Base-by-base conservation (phyloP, 441 rosid genomes). In the Pelargonium australe region DNA sequence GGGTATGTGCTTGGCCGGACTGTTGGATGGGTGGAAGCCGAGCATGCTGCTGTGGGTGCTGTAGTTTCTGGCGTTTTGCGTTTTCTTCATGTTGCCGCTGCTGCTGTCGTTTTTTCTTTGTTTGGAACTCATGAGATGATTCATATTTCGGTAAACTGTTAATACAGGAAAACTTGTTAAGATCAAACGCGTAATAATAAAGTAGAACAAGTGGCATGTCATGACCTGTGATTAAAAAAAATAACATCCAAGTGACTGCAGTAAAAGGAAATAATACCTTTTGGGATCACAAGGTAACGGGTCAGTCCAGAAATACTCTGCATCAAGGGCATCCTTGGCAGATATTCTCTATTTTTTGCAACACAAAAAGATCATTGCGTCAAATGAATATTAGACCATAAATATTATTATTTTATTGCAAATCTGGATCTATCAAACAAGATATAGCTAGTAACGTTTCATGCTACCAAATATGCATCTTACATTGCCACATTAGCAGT, bases 271-370 rank as follows among this genome's bases (percentile, higher is more conserved):
- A 55, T 16, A 1, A 4, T 40, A 94, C 98, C 96, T 92, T 79
- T 85, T 92, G 44, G 99, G 98, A 73, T 95, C 97, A 72, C 99
- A 95, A 0, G 99, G 99, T 51, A 92, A 73, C 0, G 98, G 98
- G 65, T 95, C 99, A 41, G 91, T 79, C 99, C 99, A 95, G 88
- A 95, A 92, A 80, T 95, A 95, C 85, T 95, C 98, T 0, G 97
- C 98, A 72, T 92, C 98, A 51, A 95, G 95, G 23, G 98, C 97
- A 84, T 95, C 99, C 84, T 88, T 91, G 60, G 97, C 97, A 23
- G 86, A 79, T 86, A 94, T 88, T 85, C 99, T 89, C 99, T 92
- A 80, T 67, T 14, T 12, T 55, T 6, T 55, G 23, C 17, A 55
- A 55, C 61, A 8, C 2, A n/a, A 51, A 16, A 55, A 55, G 7